Base-by-base conservation (phyloP, 495 filamentous ascomycete species). In the Tuber umbilicatum region DNA sequence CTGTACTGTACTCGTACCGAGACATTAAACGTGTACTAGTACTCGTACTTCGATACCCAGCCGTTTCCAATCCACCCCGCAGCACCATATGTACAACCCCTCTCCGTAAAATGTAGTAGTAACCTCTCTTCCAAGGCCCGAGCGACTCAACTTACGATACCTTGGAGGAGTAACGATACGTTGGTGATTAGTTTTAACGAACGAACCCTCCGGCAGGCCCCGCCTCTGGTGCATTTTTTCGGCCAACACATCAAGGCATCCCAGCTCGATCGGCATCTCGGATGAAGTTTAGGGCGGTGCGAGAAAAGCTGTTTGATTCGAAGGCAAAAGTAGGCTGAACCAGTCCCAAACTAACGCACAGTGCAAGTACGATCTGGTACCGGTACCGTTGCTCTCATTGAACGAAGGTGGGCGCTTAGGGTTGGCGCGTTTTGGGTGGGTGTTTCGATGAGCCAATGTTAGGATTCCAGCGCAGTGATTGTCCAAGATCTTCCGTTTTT, bases 41-140 rank as follows among this genome's bases (percentile, higher is more conserved):
- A 43, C 42, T 12, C 2, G 43, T 50, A 64, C 55, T 17, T 64
- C 27, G 27, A 35, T 35, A 64, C 55, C 27, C 55, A 64, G 19
- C 27, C 27, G 27, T 64, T 35, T 17, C 27, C 27, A 64, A 31
- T 27, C 50, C 27, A 31, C 27, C 55, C 27, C 27, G 27, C 55
- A 64, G 55, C 35, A 64, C 55, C 55, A 35, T 35, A 64, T 64
- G 55, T 64, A 64, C 55, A 64, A 64, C 55, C 55, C 27, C 27
- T 64, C 55, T 64, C 55, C 27, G 55, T 64, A 64, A 31, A 35
- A 35, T 64, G 27, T 35, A 64, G 23, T 6, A 0, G 50, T 17
- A 14, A 27, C 50, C 23, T 14, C 50, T 55, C 23, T 55, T 27
- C n/a, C 50, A 12, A 27, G 6, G 50, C 50, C 50, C 10, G 6